Conservation (phyloP, 73 alveolate species). For the Paramecium caudatum region DNA sequence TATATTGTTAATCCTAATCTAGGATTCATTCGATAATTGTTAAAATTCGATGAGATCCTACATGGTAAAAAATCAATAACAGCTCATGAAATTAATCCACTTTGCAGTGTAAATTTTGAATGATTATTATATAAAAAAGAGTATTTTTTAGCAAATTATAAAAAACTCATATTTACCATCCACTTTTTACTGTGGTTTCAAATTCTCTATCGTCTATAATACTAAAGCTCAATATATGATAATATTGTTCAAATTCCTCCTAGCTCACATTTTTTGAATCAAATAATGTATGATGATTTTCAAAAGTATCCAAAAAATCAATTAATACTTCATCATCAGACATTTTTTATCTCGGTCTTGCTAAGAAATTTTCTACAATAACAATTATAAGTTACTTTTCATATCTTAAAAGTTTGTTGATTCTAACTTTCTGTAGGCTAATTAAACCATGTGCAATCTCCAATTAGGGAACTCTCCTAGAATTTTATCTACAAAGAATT, state of each 20-base stretch:
- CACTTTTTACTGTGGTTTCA: constrained; percentile 57
- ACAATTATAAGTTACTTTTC: neutral
- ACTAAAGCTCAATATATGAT: constrained; percentile 51
- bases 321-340: constrained; percentile 49
- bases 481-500: neutral
- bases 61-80: neutral
- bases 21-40: neutral
- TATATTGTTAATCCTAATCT: neutral
- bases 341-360: constrained; percentile 22
- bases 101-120: neutral
- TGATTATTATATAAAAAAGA: too few relatives aligned
- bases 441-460: neutral
- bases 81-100: neutral
- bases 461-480: constrained; percentile 26
- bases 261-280: neutral
- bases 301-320: constrained; percentile 52
- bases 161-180: too few relatives aligned
- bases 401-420: constrained; percentile 19
- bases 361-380: neutral
- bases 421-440: constrained; percentile 17
- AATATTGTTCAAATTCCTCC: constrained; percentile 62
- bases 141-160: too few relatives aligned
- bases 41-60: neutral
- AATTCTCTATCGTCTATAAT: constrained; percentile 32
- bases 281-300: constrained; percentile 37